Evolutionary conservation across 306 rosid genomes (phyloP).

Genomic region (Rosa persica): DNA sequence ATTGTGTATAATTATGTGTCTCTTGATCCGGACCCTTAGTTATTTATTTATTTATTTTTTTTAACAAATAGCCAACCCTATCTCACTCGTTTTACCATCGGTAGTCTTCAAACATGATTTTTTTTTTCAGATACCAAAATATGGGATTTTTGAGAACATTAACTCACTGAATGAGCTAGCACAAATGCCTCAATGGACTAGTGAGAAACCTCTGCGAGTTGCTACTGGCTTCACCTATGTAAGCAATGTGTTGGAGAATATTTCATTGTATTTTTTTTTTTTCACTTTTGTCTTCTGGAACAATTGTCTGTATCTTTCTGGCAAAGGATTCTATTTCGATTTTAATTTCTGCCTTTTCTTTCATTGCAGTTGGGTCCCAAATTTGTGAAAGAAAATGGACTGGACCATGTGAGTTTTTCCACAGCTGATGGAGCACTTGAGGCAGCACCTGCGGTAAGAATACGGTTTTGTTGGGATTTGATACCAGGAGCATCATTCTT

Average conservation of each 20-base stretch:
- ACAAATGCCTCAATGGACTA: slow-evolving; percentile 89
- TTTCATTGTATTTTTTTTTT: background rate
- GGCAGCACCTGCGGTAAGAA: slow-evolving; percentile 95
- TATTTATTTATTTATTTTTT: too few species aligned
- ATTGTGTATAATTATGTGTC: too few species aligned
- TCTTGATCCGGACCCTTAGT: too few species aligned
- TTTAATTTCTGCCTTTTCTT: slow-evolving; percentile 15
- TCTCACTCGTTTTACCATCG: slow-evolving; percentile 4
- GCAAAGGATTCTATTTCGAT: slow-evolving; percentile 6
- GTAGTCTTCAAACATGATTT: slow-evolving; percentile 6
- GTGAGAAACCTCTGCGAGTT: slow-evolving; percentile 75
- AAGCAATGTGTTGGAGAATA: slow-evolving; percentile 23
- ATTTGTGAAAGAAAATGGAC: slow-evolving; percentile 75
- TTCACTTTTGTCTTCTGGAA: background rate
- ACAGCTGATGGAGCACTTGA: slow-evolving; percentile 97
- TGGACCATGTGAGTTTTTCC: slow-evolving; percentile 76
- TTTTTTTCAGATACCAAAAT: slow-evolving; percentile 73
- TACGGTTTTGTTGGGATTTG: background rate
- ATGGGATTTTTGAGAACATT: slow-evolving; percentile 84
- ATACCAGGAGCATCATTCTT: background rate
- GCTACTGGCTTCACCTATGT: slow-evolving; percentile 94
- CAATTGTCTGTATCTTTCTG: slow-evolving; percentile 4
- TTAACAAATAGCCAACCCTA: background rate
- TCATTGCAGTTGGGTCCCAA: slow-evolving; percentile 83
- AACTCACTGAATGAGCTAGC: slow-evolving; percentile 75